Conservation (phyloP, 176 grass and related monocot genomes). For the Tillandsia fasciculata region DNA sequence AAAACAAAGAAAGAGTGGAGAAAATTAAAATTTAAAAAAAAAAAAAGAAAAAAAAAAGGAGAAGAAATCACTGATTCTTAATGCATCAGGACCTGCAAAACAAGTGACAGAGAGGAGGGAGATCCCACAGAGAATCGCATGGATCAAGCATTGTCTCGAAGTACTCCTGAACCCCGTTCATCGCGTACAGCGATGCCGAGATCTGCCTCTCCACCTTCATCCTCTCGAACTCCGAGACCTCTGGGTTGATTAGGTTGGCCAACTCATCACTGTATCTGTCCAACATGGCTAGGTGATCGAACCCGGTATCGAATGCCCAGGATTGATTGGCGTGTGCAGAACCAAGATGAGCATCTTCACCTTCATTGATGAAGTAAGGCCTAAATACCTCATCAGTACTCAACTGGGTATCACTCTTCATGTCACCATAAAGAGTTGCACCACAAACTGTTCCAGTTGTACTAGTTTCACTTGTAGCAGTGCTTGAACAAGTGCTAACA, state of each 20-base stretch:
- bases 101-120: conserved; percentile 40
- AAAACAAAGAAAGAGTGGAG: neutral
- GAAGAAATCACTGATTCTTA: neutral
- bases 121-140: conserved; percentile 45
- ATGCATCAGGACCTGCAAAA: conserved; percentile 27
- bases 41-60: neutral
- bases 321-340: conserved; percentile 4
- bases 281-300: neutral
- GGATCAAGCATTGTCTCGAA: conserved; percentile 30
- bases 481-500: conserved; percentile 4
- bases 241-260: neutral
- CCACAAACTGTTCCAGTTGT: too few relatives aligned
- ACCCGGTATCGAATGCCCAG: conserved; percentile 24
- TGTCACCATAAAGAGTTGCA: neutral
- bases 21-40: neutral
- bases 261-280: neutral
- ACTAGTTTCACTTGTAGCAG: neutral
- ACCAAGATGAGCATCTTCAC: conserved; percentile 1
- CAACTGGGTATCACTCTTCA: neutral
- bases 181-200: conserved; percentile 19
- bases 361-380: conserved; percentile 9
- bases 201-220: conserved; percentile 37
- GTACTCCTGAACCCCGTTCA: conserved; percentile 29
- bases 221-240: conserved; percentile 20
- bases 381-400: conserved; percentile 17